phyloP scores from a whole-genome alignment of 192 early-diverging fungal species.

The Linnemannia elongata region DNA sequence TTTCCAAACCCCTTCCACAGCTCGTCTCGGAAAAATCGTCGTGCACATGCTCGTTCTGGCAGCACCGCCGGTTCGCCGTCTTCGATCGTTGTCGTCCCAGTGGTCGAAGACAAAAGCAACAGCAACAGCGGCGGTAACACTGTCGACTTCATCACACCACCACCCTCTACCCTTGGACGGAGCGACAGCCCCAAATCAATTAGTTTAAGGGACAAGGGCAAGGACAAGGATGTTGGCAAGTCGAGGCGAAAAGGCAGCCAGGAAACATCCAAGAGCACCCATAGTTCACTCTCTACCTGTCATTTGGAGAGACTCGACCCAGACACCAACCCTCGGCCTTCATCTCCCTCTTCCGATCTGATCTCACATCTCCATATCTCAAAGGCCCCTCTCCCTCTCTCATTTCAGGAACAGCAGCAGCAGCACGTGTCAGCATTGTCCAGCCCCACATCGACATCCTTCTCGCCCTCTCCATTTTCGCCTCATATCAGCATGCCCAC shows the following conservation, averaged over 20 bases:
- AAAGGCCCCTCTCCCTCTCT: background rate
- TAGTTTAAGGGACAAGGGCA: background rate
- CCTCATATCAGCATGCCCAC: constrained; percentile 3
- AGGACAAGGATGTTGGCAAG: background rate
- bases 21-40: constrained; percentile 16
- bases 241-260: background rate
- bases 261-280: background rate
- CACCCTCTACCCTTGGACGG: background rate
- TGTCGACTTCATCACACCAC: background rate
- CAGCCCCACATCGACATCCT: background rate
- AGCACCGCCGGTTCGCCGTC: background rate
- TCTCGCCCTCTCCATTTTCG: background rate
- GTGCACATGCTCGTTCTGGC: background rate
- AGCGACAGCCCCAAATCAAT: constrained; percentile 1
- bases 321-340: background rate
- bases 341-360: background rate
- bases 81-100: background rate
- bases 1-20: constrained; percentile 27
- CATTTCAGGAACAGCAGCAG: background rate
- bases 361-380: background rate
- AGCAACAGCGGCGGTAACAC: background rate
- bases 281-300: background rate
- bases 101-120: background rate
- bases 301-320: background rate
- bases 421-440: background rate